Base-by-base conservation (phyloP, 805 yeast species). In the Metschnikowia lachancei region DNA sequence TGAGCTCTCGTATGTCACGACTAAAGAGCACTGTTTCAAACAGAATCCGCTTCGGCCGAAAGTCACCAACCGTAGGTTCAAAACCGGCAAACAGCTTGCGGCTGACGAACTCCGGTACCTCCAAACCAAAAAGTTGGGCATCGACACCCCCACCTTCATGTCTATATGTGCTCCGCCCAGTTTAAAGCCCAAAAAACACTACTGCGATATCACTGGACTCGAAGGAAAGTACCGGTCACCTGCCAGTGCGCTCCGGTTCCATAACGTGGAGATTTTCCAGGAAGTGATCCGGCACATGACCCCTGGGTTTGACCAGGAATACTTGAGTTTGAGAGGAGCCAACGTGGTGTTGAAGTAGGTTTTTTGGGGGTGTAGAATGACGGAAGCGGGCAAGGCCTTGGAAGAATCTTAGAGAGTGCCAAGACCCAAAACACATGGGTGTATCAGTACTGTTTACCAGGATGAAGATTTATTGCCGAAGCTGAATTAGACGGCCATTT, bases 201-300 rank as follows among this genome's bases (percentile, higher is more conserved):
- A 89, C 66, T 92, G 99, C 65, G 99, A 94, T 61, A 82, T 92
- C 39, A 92, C 98, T 0, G 99, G 99, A 0, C 70, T 92, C 17
- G 83, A 80, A 40, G 92, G 90, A 0, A 76, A 68, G 26, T 92
- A 92, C 71, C 83, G 78, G 60, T 76, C 84, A 20, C 94, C 94
- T 0, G 75, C 83, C 20, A 85, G 81, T 57, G 85, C 85, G 35
- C 69, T 92, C 43, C 72, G 96, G 46, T 92, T 82, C 63, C 82
- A 87, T 64, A 85, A 92, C 62, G 81, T 81, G 42, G 97, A 92
- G 64, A 83, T 92, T 26, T 91, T 81, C 63, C 75, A 69, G 54
- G 87, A 83, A 39, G 73, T 85, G 30, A 85, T 88, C 30, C 81
- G 81, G 62, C 80, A 81, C 52, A 80, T 92, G 82, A 84, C 90